Evolutionary conservation across 2,329 filamentous ascomycete species (phyloP), one percentile per base, ranked within the genome.

Genomic region (Xenosphaeropsis pyriputrescens): DNA sequence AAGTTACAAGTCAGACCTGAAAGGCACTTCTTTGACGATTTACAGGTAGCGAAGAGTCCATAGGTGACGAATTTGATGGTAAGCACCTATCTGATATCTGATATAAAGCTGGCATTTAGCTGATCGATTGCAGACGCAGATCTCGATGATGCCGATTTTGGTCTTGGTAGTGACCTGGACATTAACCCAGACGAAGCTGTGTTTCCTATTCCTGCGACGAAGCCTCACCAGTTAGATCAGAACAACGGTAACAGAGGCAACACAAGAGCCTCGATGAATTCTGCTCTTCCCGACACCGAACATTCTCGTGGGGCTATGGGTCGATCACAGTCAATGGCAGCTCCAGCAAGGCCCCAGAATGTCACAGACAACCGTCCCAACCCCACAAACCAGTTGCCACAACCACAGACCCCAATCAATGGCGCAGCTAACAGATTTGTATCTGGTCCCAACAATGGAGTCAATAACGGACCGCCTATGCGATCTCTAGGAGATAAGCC

Each of bases 81-180:
- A 67, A 59, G 51, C 56, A 60, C 52, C 64, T 18, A 47, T 49
- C 30, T 50, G n/a, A n/a, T n/a, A n/a, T n/a, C n/a, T 44, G 31
- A 46, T 45, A 22, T 37, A 37, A 33, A 43, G 43, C 32, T 47
- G 35, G 18, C 51, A 50, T 42, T 58, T 50, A 26, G 46, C 55
- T 48, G 19, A 57, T 43, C 43, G 49, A 44, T 53, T 54, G 59
- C 68, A 67, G 74, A 85, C 42, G 59, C 68, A 67, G 74, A 85
- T 42, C 79, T 86, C 52, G 81, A 85, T 49, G 79, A 85, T 57
- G 78, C 72, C 37, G 82, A 86, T 54, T 85, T 88, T 51, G 75
- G 71, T 35, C 77, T 81, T 6, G 61, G 68, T 8, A 69, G 82
- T 35, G 54, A 57, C 43, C 70, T 84, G 32, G 47, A 55, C 36